phyloP scores from a whole-genome alignment of 78 protist species.

The Protostelium mycophagum region DNA sequence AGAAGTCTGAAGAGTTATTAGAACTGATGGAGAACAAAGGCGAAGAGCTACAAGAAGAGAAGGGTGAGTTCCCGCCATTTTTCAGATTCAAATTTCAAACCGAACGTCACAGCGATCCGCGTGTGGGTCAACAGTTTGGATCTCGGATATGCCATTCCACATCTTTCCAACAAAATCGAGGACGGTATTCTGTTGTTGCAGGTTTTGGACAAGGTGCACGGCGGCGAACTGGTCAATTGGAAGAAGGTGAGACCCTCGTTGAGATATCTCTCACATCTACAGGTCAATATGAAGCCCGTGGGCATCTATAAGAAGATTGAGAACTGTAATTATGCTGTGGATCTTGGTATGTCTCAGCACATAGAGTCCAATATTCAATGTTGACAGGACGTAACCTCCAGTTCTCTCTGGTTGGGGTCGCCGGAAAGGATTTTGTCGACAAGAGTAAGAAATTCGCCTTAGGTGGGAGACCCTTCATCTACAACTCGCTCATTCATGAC shows the following conservation, averaged over 20 bases:
- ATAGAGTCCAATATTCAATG: neutral
- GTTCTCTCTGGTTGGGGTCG: constrained; percentile 55
- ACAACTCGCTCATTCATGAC: neutral
- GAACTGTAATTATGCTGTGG: constrained; percentile 50
- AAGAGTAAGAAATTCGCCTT: constrained; percentile 29
- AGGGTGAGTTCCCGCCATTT: neutral
- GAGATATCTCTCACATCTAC: too few species aligned
- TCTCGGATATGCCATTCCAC: neutral
- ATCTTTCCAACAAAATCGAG: neutral
- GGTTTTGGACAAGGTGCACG: neutral
- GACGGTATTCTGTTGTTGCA: neutral
- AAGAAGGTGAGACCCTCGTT: too few species aligned
- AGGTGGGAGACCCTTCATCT: neutral
- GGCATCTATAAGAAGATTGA: constrained; percentile 43
- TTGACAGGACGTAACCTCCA: constrained; percentile 6
- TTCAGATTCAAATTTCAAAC: neutral
- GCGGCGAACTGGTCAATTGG: neutral
- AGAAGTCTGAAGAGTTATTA: neutral
- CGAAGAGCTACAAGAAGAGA: neutral
- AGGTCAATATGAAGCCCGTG: constrained; percentile 37
- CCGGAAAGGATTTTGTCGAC: constrained; percentile 60
- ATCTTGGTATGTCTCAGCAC: constrained; percentile 13
- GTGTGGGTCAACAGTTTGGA: constrained; percentile 1
- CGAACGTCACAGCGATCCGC: neutral
- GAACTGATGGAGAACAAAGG: neutral